Evolutionary conservation across 2,329 filamentous ascomycete genomes (phyloP), one percentile per base, ranked within the genome.

Genomic region (Dothideomycetes sp.): DNA sequence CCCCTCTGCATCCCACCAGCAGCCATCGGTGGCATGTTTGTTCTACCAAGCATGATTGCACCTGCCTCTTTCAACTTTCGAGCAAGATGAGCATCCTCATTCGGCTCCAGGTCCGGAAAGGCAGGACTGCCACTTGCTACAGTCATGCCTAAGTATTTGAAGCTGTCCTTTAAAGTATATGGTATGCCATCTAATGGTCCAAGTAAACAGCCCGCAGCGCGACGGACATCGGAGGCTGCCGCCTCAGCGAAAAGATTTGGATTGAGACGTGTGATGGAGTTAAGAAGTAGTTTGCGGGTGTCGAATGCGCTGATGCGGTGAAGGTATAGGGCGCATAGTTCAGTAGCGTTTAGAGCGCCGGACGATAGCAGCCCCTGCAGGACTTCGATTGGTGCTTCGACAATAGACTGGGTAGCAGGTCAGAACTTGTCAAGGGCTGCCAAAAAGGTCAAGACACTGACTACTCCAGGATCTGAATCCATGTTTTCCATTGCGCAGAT

Each of bases 1-100:
- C 73, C 73, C 5, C 73, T 60, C 43, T 75, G 72, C 64, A 73
- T 74, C 0, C 74, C 73, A 0, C 72, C 72, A 16, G 68, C 66
- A 9, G 73, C 73, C 70, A 77, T 75, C 0, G 73, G 68, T 0
- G 70, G 73, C 66, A 77, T 74, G 41, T 77, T 79, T 0, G 74
- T 75, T 33, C 67, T 64, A 0, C 74, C 75, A 0, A 75, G 56
- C 15, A 73, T 52, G 1, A 75, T 57, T 0, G 64, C 69, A 1
- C 72, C 72, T 1, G 69, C 68, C 19, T 63, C 56, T 3, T 65
- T 60, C 4, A 78, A 56, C 8, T 57, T 54, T 9, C 61, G 47
- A 0, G 72, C 70, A 4, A 68, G 65, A 3, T 67, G 68, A 1
- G 72, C 69, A 50, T 78, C 72, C 33, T 70, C 63, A 5, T 61